Evolutionary conservation across 1,139 yeast genomes (phyloP), one percentile per base, ranked within the genome.

Genomic region (Spathaspora sp.): DNA sequence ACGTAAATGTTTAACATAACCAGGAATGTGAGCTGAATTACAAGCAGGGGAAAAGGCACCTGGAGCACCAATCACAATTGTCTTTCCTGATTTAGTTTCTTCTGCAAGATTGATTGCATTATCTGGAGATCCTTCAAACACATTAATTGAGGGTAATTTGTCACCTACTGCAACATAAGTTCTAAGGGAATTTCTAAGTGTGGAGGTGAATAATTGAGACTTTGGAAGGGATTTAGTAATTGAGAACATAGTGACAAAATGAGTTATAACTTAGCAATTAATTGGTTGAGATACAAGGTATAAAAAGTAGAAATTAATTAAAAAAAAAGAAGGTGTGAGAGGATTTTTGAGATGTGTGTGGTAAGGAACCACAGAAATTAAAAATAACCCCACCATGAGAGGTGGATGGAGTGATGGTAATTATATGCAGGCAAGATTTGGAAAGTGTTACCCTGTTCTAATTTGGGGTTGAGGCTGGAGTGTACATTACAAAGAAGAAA

Each of bases 1-100:
- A 9, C 71, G 62, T 46, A 76, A 63, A 44, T 74, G 63, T 50
- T 72, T 69, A 57, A 88, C 63, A 65, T 80, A 89, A 4, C 93
- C 95, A 5, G 97, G 97, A 43, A 89, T 79, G 60, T 88, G 96
- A 27, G 78, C 66, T 17, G 84, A 81, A 27, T 91, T 76, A 65
- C 97, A 89, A 1, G 89, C 95, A 40, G 95, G 91, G 2, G 95
- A 85, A 61, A 85, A 89, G 0, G 97, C 96, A 17, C 96, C 97
- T 40, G 97, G 97, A 39, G 89, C 89, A 45, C 95, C 96, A 43
- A 89, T 77, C 45, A 89, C 68, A 37, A 89, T 62, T 38, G 81
- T 70, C 61, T 82, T 84, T 39, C 84, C 82, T 20, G 54, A 45
- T 16, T 69, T 64, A 31, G 81, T 72, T 56, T 80, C 82, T 39